Evolutionary conservation across 331 rosid species (phyloP).

Genomic region (Telfairia occidentalis): DNA sequence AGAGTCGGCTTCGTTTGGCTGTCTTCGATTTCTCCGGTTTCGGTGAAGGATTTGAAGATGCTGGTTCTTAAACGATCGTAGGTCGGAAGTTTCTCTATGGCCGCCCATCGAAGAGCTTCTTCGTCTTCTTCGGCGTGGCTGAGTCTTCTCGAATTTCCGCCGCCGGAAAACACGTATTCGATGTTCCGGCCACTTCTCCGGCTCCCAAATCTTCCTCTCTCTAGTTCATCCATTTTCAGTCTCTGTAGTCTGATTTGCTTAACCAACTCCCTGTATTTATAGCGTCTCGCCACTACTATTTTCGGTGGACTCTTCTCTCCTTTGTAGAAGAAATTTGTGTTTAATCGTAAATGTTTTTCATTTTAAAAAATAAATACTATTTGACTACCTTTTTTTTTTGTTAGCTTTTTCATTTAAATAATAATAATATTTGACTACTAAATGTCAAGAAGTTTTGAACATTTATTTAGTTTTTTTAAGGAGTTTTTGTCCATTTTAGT

Average conservation of each 20-base stretch:
- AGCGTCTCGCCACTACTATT: background rate
- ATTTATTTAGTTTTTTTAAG: too few relatives aligned
- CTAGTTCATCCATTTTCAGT: background rate
- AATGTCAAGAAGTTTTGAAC: too few relatives aligned
- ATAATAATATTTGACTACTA: too few relatives aligned
- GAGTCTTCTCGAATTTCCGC: slow-evolving; percentile 40
- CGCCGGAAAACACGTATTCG: slow-evolving; percentile 53
- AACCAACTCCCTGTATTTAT: background rate
- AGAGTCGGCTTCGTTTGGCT: slow-evolving; percentile 11
- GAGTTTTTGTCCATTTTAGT: too few relatives aligned
- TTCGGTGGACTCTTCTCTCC: too few relatives aligned
- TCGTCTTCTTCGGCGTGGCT: slow-evolving; percentile 56
- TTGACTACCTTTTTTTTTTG: too few relatives aligned
- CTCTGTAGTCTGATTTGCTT: background rate
- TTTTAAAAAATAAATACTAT: too few relatives aligned
- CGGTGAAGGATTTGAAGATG: slow-evolving; percentile 48
- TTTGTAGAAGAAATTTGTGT: too few relatives aligned
- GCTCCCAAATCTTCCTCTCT: slow-evolving; percentile 20
- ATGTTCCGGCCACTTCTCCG: slow-evolving; percentile 45
- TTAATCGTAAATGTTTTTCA: too few relatives aligned
- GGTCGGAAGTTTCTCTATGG: slow-evolving; percentile 82
- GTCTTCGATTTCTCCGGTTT: background rate
- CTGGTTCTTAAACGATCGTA: slow-evolving; percentile 74
- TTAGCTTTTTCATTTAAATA: too few relatives aligned
- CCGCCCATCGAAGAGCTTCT: slow-evolving; percentile 93